Conservation (phyloP, 768 basidiomycete species). For the Lactifluus volemus region DNA sequence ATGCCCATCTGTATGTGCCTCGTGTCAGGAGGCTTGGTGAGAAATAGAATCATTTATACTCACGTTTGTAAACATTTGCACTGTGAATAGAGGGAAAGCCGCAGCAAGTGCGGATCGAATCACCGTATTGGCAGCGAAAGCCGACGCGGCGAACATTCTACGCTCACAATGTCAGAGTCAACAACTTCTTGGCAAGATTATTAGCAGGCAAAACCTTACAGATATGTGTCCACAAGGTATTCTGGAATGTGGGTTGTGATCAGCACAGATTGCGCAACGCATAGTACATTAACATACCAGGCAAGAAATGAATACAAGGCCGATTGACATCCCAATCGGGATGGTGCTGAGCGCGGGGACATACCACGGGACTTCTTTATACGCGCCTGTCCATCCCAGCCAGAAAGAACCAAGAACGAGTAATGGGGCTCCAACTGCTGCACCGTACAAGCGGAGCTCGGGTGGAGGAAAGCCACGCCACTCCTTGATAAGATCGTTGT, state of each 20-base stretch:
- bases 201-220: slow-evolving; percentile 16
- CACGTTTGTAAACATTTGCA: slow-evolving; percentile 46
- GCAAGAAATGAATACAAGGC: slow-evolving; percentile 50
- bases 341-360: slow-evolving; percentile 46
- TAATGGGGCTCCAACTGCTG: slow-evolving; percentile 29
- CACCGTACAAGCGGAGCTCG: slow-evolving; percentile 31
- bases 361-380: slow-evolving; percentile 46
- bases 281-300: slow-evolving; percentile 27
- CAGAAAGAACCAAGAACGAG: slow-evolving; percentile 33
- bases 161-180: background rate
- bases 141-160: slow-evolving; percentile 38
- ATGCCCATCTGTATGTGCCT: slow-evolving; percentile 1
- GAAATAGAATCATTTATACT: slow-evolving; percentile 24
- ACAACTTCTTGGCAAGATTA: background rate
- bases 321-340: slow-evolving; percentile 39
- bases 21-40: background rate
- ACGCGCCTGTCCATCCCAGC: slow-evolving; percentile 47
- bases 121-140: slow-evolving; percentile 53
- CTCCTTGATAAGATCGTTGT: slow-evolving; percentile 26
- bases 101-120: slow-evolving; percentile 48
- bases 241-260: slow-evolving; percentile 25
- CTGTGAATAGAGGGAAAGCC: slow-evolving; percentile 58
- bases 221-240: slow-evolving; percentile 51
- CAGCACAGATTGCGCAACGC: background rate
- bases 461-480: slow-evolving; percentile 36